Conservation (phyloP, 148 eudicot species). For the Rhododendron vialii region DNA sequence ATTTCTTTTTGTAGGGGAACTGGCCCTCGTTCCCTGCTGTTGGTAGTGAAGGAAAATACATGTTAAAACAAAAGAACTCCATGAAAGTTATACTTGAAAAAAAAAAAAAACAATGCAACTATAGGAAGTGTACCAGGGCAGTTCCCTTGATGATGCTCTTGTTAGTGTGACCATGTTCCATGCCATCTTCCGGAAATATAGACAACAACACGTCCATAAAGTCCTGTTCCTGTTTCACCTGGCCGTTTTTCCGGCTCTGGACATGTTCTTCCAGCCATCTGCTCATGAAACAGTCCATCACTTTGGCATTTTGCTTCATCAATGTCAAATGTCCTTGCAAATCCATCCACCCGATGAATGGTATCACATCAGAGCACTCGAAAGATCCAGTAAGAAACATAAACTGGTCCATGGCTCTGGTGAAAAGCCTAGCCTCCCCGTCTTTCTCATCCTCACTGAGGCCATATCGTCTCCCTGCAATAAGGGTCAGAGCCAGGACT, state of each 20-base stretch:
- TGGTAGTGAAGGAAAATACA: too few species aligned
- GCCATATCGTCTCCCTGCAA: not conserved
- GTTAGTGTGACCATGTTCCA: not conserved
- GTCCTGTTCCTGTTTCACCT: not conserved
- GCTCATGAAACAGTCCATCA: not conserved
- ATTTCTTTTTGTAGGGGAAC: too few species aligned
- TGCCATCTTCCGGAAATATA: not conserved
- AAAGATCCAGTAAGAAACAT: not conserved
- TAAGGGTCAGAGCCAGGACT: not conserved
- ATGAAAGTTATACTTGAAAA: not conserved
- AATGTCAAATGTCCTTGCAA: not conserved
- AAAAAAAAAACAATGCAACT: too few species aligned
- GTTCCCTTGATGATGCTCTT: constrained; percentile 13
- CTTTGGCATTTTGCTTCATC: not conserved
- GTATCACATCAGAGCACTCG: not conserved
- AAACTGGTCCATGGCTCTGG: not conserved
- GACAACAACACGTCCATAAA: constrained; percentile 24
- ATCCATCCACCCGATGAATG: not conserved
- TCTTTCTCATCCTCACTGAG: not conserved
- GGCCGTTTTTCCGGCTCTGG: not conserved
- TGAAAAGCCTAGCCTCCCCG: not conserved
- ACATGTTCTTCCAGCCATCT: constrained; percentile 4
- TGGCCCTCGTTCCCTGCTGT: too few species aligned
- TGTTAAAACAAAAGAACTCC: too few species aligned
- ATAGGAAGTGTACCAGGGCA: not conserved